These are phyloP conservation scores for Piper longum DNA, from an alignment of 164 flowering plant species.

Conservation along the genomic window DNA sequence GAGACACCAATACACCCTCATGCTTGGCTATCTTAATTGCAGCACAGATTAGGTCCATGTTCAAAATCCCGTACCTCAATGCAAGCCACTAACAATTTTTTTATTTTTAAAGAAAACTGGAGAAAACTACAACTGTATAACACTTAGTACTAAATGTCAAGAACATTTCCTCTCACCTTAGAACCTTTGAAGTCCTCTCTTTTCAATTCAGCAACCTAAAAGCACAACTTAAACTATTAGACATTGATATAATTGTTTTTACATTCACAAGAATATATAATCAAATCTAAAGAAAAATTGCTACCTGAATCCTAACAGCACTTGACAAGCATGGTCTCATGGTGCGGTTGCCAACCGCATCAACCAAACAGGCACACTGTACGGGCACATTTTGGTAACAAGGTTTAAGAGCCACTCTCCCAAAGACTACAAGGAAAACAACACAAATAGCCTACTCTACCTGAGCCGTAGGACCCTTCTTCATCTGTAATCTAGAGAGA, in stretches of 20 bases:
- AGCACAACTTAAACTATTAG: too few species aligned
- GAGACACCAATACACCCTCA: constrained; percentile 55
- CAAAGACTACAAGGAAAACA: background rate
- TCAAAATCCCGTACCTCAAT: constrained; percentile 49
- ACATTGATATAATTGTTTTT: too few species aligned
- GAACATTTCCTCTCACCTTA: too few species aligned
- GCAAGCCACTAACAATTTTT: constrained; percentile 61
- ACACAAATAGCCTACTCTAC: constrained; percentile 15
- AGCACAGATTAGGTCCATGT: constrained; percentile 50
- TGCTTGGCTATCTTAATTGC: constrained; percentile 74
- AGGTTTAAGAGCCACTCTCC: background rate
- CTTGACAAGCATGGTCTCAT: constrained; percentile 84
- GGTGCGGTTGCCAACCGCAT: constrained; percentile 79
- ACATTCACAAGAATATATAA: too few species aligned
- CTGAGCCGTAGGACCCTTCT: constrained; percentile 73
- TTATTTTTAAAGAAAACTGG: background rate
- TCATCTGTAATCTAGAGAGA: constrained; percentile 57
- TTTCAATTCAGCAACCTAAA: too few species aligned
- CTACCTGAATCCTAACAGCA: constrained; percentile 83
- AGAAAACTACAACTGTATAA: background rate
- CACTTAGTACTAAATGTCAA: background rate
- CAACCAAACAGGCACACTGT: constrained; percentile 95
- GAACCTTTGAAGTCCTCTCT: background rate
- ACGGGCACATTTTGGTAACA: background rate
- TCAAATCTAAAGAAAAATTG: background rate